Conservation (phyloP, 2,329 filamentous ascomycete genomes). For the Sclerotiophoma versabilis region DNA sequence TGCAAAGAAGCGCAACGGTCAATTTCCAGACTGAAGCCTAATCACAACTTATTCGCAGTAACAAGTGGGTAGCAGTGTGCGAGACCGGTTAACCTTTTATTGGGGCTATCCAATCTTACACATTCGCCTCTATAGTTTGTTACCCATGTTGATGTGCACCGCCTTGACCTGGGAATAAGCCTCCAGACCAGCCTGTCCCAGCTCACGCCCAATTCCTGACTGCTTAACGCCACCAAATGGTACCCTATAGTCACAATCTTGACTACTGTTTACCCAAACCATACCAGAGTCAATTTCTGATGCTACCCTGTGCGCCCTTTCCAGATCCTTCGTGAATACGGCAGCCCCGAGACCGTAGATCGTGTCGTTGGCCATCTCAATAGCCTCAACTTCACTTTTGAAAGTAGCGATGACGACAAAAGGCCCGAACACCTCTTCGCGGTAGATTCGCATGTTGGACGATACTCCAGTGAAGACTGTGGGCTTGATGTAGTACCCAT, state of each 20-base stretch:
- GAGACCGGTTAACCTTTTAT: neutral
- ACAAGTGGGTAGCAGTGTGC: too few species aligned
- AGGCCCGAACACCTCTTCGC: conserved; percentile 16
- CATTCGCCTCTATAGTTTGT: conserved; percentile 7
- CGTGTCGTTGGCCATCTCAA: conserved; percentile 15
- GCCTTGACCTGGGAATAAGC: conserved; percentile 23
- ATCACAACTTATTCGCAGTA: too few species aligned
- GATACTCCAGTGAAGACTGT: conserved; percentile 44
- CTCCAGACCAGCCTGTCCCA: conserved; percentile 48
- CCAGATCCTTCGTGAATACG: conserved; percentile 71
- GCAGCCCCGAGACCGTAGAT: conserved; percentile 64
- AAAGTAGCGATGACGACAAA: conserved; percentile 16
- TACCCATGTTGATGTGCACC: conserved; percentile 21
- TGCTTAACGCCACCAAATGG: conserved; percentile 61
- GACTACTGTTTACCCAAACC: conserved; percentile 51
- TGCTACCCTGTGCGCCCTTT: conserved; percentile 49
- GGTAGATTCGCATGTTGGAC: conserved; percentile 11
- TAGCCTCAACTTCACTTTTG: conserved; percentile 15
- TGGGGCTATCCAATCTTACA: neutral
- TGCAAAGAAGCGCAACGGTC: too few species aligned
- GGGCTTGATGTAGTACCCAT: conserved; percentile 45
- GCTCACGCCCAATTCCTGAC: conserved; percentile 64
- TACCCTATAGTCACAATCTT: conserved; percentile 37
- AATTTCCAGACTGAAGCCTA: too few species aligned
- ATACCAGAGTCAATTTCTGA: conserved; percentile 51